These are phyloP conservation scores for Jatropha multifida DNA, from an alignment of 441 rosid genomes.

Conservation along the genomic window DNA sequence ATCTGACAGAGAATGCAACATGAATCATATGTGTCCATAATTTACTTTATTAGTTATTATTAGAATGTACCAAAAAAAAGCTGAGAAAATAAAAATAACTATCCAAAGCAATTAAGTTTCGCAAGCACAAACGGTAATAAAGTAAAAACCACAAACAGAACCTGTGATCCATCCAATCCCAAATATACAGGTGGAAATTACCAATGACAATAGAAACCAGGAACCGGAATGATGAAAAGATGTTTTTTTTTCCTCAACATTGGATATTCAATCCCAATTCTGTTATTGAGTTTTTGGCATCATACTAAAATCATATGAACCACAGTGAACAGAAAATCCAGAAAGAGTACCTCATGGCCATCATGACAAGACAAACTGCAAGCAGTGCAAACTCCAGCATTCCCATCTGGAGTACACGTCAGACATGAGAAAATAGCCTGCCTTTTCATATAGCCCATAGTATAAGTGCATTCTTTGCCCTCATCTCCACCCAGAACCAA, in stretches of 20 bases:
- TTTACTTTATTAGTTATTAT: background rate
- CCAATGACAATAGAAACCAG: background rate
- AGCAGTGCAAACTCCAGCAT: slow-evolving; percentile 94
- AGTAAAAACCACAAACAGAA: too few relatives aligned
- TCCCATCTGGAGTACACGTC: slow-evolving; percentile 90
- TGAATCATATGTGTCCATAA: background rate
- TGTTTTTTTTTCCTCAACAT: background rate
- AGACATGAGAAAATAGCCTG: slow-evolving; percentile 93
- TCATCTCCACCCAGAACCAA: slow-evolving; percentile 97
- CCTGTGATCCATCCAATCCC: background rate
- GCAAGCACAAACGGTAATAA: background rate
- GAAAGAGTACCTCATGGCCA: slow-evolving; percentile 80
- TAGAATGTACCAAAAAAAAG: background rate
- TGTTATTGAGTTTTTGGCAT: background rate
- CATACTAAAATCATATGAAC: background rate
- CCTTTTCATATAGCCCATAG: slow-evolving; percentile 80
- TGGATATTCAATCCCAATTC: background rate
- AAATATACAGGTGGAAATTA: background rate
- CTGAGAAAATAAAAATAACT: background rate
- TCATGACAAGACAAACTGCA: slow-evolving; percentile 94
- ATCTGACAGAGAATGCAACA: background rate
- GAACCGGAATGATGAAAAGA: background rate
- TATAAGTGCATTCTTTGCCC: slow-evolving; percentile 90
- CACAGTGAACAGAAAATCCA: slow-evolving; percentile 9
- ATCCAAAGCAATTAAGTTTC: background rate